Conservation (phyloP, 1,284 basidiomycete species). For the Cutaneotrichosporon sp. region DNA sequence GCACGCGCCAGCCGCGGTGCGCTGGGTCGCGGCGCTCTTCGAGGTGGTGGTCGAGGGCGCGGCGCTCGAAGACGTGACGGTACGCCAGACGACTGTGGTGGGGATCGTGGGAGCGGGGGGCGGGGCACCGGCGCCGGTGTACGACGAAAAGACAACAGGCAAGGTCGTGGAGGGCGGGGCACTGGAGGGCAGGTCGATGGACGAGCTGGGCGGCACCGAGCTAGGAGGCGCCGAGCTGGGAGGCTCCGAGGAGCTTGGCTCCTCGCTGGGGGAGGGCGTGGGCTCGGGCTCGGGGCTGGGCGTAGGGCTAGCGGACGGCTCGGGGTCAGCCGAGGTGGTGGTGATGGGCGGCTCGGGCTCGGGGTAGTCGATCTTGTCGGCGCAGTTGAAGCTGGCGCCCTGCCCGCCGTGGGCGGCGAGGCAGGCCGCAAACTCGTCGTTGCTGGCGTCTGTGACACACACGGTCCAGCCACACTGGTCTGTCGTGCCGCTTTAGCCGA, state of each 20-base stretch:
- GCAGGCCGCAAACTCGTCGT: background rate
- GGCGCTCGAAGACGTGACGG: background rate
- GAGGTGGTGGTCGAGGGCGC: background rate
- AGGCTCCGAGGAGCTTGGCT: background rate
- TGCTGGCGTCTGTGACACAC: background rate
- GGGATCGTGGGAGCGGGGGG: background rate
- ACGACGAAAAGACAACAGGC: background rate
- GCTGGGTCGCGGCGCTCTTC: background rate
- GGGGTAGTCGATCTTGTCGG: background rate
- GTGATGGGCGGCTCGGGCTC: background rate
- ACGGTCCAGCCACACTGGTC: slow-evolving; percentile 4
- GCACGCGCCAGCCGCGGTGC: background rate
- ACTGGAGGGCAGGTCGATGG: background rate
- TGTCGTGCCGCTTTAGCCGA: background rate
- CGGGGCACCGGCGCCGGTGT: background rate
- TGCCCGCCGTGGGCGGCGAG: background rate
- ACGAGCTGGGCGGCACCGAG: background rate
- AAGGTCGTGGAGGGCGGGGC: background rate
- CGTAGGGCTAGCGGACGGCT: background rate
- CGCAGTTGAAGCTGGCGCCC: background rate
- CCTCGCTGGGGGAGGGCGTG: background rate
- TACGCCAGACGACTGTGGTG: background rate
- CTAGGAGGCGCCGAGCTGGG: background rate
- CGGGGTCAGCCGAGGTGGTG: background rate
- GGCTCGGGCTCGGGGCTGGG: background rate